Evolutionary conservation across 805 yeast species (phyloP).

Genomic region (Starmerella stigmatis): DNA sequence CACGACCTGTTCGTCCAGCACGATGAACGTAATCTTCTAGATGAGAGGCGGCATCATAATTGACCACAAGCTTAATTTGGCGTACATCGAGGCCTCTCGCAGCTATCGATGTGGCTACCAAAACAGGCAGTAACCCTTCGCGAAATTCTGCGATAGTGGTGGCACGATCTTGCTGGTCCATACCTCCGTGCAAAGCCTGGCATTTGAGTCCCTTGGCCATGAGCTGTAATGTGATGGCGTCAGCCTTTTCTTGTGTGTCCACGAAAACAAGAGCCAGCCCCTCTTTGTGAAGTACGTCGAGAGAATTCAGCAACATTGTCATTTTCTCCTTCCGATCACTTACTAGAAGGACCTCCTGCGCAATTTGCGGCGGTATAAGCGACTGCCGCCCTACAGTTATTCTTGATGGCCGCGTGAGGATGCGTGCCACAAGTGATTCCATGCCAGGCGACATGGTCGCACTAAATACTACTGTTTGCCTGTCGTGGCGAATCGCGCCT

Average conservation of each 20-base stretch:
- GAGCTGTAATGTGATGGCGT: slow-evolving; percentile 48
- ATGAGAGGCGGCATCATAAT: slow-evolving; percentile 74
- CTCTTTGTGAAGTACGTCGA: slow-evolving; percentile 25
- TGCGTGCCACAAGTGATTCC: slow-evolving; percentile 60
- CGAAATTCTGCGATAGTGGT: slow-evolving; percentile 61
- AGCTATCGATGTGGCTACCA: slow-evolving; percentile 87
- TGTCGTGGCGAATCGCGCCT: slow-evolving; percentile 66
- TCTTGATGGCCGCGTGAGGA: slow-evolving; percentile 56
- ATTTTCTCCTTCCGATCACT: slow-evolving; percentile 38
- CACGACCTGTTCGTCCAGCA: slow-evolving; percentile 93
- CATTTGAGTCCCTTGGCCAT: slow-evolving; percentile 46
- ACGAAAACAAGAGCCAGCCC: slow-evolving; percentile 58
- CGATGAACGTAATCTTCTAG: slow-evolving; percentile 94
- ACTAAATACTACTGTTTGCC: slow-evolving; percentile 82
- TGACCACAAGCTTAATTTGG: slow-evolving; percentile 65
- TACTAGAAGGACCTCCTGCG: slow-evolving; percentile 36
- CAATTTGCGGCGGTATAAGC: slow-evolving; percentile 69
- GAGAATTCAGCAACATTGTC: slow-evolving; percentile 40
- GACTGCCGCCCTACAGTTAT: slow-evolving; percentile 72
- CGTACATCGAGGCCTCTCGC: slow-evolving; percentile 95
- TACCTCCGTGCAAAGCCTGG: slow-evolving; percentile 80
- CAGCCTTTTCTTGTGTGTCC: slow-evolving; percentile 82
- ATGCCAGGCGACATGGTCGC: slow-evolving; percentile 85
- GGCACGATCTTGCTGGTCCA: slow-evolving; percentile 74
- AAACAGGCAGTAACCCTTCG: slow-evolving; percentile 44